These are phyloP conservation scores for Diaporthe eres DNA, from an alignment of 2,329 filamentous ascomycete genomes.

Conservation along the genomic window DNA sequence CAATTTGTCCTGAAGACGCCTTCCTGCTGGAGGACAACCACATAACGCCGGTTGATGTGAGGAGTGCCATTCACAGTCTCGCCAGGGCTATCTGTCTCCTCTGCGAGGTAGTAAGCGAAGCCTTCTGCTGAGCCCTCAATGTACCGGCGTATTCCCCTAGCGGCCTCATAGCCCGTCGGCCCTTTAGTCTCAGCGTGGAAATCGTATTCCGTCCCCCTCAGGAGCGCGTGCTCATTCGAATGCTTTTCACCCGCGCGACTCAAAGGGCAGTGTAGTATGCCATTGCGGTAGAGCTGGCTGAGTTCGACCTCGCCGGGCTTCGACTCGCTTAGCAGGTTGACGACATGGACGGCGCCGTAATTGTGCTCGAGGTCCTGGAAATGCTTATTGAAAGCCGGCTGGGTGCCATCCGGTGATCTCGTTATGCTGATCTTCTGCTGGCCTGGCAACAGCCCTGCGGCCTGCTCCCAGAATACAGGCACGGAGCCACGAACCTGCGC, in stretches of 20 bases:
- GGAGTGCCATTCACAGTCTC: constrained; percentile 61
- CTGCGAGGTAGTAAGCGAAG: constrained; percentile 92
- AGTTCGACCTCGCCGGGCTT: constrained; percentile 91
- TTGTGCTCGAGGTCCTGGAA: constrained; percentile 88
- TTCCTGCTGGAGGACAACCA: constrained; percentile 89
- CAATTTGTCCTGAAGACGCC: constrained; percentile 98
- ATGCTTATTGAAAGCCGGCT: constrained; percentile 95
- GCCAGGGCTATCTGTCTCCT: constrained; percentile 68
- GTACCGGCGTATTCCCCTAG: constrained; percentile 83
- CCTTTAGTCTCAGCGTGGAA: constrained; percentile 96
- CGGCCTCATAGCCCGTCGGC: constrained; percentile 89
- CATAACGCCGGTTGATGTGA: constrained; percentile 60
- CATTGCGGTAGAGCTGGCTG: constrained; percentile 82
- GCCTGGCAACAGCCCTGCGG: constrained; percentile 86
- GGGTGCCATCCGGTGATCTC: constrained; percentile 88
- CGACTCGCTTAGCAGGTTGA: constrained; percentile 92
- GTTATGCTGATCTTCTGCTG: constrained; percentile 96
- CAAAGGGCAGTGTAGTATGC: constrained; percentile 81
- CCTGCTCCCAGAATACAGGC: constrained; percentile 97
- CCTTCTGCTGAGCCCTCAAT: constrained; percentile 85
- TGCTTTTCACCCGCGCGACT: constrained; percentile 70
- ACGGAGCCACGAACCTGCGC: constrained; percentile 93
- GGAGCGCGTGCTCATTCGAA: constrained; percentile 77
- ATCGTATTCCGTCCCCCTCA: constrained; percentile 91
- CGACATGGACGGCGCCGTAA: constrained; percentile 92